A percentile compares a stretch with the other conserved stretches of the same genome.
Evolutionary conservation across 1,139 yeast species (phyloP).

Genomic region (Saccharomyces pastorianus): DNA sequence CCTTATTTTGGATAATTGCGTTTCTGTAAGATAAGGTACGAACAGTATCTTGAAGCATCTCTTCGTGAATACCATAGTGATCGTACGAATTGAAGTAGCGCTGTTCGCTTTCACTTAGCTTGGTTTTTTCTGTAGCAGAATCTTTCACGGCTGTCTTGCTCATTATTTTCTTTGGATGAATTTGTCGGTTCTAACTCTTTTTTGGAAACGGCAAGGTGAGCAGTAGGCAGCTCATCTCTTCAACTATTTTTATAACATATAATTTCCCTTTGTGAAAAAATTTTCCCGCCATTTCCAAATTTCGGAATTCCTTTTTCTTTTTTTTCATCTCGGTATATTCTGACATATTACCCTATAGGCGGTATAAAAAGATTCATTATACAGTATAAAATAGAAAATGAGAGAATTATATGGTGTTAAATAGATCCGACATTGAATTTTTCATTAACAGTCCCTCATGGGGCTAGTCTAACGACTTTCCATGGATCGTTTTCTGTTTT

Average conservation of each 20-base stretch:
- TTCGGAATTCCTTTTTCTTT: neutral
- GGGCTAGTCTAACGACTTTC: constrained; percentile 66
- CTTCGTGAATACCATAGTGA: constrained; percentile 97
- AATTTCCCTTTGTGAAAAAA: neutral
- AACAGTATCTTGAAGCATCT: constrained; percentile 92
- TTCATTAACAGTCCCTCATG: constrained; percentile 36
- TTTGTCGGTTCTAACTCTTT: neutral
- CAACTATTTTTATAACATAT: neutral
- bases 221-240: neutral
- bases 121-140: constrained; percentile 38
- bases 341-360: neutral
- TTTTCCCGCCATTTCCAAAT: neutral
- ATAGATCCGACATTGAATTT: neutral
- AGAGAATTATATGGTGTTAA: neutral
- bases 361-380: constrained; percentile 1
- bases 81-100: constrained; percentile 94
- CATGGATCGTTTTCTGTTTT: constrained; percentile 45
- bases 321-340: neutral
- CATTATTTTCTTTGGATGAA: constrained; percentile 8
- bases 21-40: constrained; percentile 88
- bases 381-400: neutral
- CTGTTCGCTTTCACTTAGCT: constrained; percentile 62
- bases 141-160: constrained; percentile 19
- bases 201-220: neutral
- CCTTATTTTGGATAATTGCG: constrained; percentile 86